phyloP scores from a whole-genome alignment of 768 basidiomycete genomes.

The Podaxis rugospora region DNA sequence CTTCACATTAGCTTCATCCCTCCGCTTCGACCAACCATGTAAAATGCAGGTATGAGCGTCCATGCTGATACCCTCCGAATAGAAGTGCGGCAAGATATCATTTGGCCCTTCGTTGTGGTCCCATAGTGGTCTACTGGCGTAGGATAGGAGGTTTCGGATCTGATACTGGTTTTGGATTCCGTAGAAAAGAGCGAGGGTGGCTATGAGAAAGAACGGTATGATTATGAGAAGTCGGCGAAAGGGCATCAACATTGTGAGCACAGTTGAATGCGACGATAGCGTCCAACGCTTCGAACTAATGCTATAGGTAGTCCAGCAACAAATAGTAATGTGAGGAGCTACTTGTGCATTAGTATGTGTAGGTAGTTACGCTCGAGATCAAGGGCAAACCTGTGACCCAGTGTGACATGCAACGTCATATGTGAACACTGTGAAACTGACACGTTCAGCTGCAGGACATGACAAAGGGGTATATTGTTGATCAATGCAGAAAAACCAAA shows the following conservation, averaged over 20 bases:
- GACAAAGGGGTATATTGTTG: background rate
- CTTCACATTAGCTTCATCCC: constrained; percentile 30
- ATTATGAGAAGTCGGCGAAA: constrained; percentile 26
- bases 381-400: background rate
- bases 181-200: constrained; percentile 28
- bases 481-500: background rate
- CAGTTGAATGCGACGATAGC: background rate
- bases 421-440: too few relatives aligned
- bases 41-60: constrained; percentile 41
- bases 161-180: constrained; percentile 41
- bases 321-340: constrained; percentile 1
- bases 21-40: constrained; percentile 50
- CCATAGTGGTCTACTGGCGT: constrained; percentile 58
- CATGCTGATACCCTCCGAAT: constrained; percentile 46
- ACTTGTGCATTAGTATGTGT: background rate
- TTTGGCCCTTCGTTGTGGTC: constrained; percentile 46
- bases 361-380: background rate
- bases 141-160: constrained; percentile 47
- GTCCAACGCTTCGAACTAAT: background rate
- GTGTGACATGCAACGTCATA: background rate
- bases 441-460: background rate
- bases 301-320: constrained; percentile 14
- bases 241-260: constrained; percentile 16
- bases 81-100: constrained; percentile 48
- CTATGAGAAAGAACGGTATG: constrained; percentile 28